phyloP scores from a whole-genome alignment of 2,329 filamentous ascomycete genomes.

The Fusarium metavorans region DNA sequence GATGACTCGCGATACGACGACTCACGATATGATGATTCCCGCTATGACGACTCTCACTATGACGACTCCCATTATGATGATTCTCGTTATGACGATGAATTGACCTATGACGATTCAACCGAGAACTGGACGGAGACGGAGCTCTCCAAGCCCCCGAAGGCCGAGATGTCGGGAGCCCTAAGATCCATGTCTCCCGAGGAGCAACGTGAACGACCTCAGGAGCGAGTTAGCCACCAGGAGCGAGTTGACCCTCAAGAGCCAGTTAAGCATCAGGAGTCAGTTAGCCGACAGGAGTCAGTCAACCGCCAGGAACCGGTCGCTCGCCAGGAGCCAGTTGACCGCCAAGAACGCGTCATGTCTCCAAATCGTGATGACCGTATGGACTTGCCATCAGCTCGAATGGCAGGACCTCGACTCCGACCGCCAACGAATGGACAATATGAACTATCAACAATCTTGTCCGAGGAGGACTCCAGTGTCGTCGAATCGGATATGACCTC shows the following conservation, averaged over 20 bases:
- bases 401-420: conserved; percentile 51
- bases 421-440: conserved; percentile 68
- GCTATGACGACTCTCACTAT: conserved; percentile 28
- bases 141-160: conserved; percentile 29
- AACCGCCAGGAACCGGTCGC: not conserved
- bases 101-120: conserved; percentile 34
- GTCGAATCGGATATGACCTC: conserved; percentile 64
- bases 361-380: conserved; percentile 23
- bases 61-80: conserved; percentile 31
- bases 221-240: not conserved
- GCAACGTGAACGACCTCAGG: conserved; percentile 31
- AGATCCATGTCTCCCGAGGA: conserved; percentile 37
- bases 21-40: conserved; percentile 29
- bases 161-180: conserved; percentile 11
- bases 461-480: conserved; percentile 61
- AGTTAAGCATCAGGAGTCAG: not conserved
- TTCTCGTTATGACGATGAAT: conserved; percentile 38
- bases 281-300: not conserved
- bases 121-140: conserved; percentile 46
- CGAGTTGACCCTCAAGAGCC: not conserved
- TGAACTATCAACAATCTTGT: conserved; percentile 69
- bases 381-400: conserved; percentile 40
- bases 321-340: not conserved
- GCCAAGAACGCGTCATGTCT: not conserved
- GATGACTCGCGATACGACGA: conserved; percentile 30